A percentile compares a stretch with the other conserved stretches of the same genome.
Conservation (phyloP, 768 basidiomycete genomes). For the Tricholoma sp. region DNA sequence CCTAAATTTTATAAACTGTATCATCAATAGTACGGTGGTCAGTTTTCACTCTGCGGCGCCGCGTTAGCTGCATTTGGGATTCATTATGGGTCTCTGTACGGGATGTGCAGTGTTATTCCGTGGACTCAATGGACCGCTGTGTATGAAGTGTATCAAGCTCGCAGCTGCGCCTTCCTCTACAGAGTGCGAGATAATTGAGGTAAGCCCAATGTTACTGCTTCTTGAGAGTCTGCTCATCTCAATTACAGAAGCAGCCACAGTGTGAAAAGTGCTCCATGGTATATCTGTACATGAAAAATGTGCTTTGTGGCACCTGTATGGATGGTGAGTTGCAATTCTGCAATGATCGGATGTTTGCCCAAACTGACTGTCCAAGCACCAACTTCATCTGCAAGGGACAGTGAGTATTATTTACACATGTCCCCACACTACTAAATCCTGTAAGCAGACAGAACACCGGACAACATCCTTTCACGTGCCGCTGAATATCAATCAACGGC, state of each 20-base stretch:
- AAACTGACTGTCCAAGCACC: not conserved
- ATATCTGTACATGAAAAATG: not conserved
- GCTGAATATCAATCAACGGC: no score
- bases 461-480: no score
- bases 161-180: not conserved
- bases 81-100: conserved; percentile 2
- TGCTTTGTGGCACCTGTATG: not conserved
- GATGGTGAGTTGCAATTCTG: not conserved
- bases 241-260: not conserved
- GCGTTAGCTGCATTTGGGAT: not conserved
- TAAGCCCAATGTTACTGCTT: not conserved
- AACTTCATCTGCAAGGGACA: not conserved
- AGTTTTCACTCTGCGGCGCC: not conserved
- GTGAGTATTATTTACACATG: no score
- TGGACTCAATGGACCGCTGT: not conserved
- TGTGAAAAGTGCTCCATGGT: not conserved
- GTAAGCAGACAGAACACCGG: no score
- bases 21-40: not conserved
- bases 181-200: not conserved
- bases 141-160: conserved; percentile 1
- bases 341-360: not conserved
- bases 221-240: not conserved
- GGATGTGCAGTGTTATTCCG: conserved; percentile 1
- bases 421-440: no score
- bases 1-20: not conserved